Base-by-base conservation (phyloP, 140 eudicot genomes). In the Ambrosia hybrid region DNA sequence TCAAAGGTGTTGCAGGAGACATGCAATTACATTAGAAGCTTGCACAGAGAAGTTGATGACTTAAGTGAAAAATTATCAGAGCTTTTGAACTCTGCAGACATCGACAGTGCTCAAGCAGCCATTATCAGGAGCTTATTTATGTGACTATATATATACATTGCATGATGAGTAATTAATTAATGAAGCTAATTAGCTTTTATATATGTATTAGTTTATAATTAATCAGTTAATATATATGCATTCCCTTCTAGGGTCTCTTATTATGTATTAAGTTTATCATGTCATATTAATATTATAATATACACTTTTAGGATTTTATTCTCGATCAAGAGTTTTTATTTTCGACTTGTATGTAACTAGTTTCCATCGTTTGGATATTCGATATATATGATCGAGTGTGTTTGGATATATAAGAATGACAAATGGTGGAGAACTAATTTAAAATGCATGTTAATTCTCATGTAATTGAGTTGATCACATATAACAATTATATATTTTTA, bases 1-100 rank as follows among this genome's bases (percentile, higher is more conserved):
- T 86, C 95, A 16, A 87, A 88, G 79, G 96, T 93, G 57, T 78
- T 93, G 79, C 98, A 93, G 71, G 98, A 93, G 85, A 93, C 98
- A 5, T 89, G 98, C 67, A 90, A 93, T 84, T 93, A 90, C 78
- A 90, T 93, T 26, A 81, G 88, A 69, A 93, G 74, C 80, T 81
- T 93, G 69, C 97, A 85, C 78, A 83, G 83, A 76, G 97, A 93
- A 69, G 97, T 93, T 66, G 97, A 87, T 67, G 98, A 86, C n/a
- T 73, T 90, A 13, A 93, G 97, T 72, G 97, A 87, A 33, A 73
- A 88, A 59, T 69, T 93, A 67, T 79, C 97, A 16, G 91, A 79
- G 83, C 98, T 93, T 68, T 77, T 93, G 84, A 91, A 85, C 64
- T 82, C 95, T 33, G 77, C 88, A 15, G 98, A 92, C 74, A 71